A percentile compares a stretch with the other conserved stretches of the same genome.
These are phyloP conservation scores for Neocucurbitaria cava DNA, from an alignment of 2,329 filamentous ascomycete species.

Conservation along the genomic window DNA sequence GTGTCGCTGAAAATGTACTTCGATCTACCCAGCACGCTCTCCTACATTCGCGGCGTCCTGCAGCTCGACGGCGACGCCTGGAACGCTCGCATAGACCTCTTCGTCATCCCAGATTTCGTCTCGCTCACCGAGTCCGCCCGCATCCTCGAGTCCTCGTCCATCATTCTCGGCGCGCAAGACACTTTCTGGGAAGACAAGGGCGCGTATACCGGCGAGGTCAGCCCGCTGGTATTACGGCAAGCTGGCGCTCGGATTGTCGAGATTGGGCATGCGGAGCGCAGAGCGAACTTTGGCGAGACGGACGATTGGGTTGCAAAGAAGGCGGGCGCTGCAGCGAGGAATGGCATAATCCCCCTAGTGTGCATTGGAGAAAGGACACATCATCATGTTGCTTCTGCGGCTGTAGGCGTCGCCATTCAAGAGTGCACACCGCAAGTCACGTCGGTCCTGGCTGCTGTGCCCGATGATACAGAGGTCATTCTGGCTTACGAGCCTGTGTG, in stretches of 20 bases:
- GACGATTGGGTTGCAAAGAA: constrained; percentile 72
- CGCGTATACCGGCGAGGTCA: constrained; percentile 80
- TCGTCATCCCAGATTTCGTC: constrained; percentile 80
- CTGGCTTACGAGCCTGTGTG: constrained; percentile 89
- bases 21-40: constrained; percentile 66
- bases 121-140: constrained; percentile 64
- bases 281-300: constrained; percentile 76
- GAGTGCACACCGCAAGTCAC: constrained; percentile 73
- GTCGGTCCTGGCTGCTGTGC: constrained; percentile 67
- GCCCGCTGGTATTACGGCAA: constrained; percentile 69
- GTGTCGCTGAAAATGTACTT: constrained; percentile 85
- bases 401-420: constrained; percentile 65
- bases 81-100: constrained; percentile 69
- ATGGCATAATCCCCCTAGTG: constrained; percentile 77
- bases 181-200: constrained; percentile 73
- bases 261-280: constrained; percentile 80
- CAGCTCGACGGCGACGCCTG: constrained; percentile 59
- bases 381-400: constrained; percentile 54
- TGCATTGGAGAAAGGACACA: constrained; percentile 77
- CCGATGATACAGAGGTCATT: constrained; percentile 70
- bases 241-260: constrained; percentile 77
- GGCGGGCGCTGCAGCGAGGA: constrained; percentile 69
- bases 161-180: constrained; percentile 79
- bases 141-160: constrained; percentile 57
- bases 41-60: constrained; percentile 53